A percentile compares a stretch with the other conserved stretches of the same genome.
Evolutionary conservation across 768 basidiomycete species (phyloP).

Genomic region (Hortiboletus flavorubellus): DNA sequence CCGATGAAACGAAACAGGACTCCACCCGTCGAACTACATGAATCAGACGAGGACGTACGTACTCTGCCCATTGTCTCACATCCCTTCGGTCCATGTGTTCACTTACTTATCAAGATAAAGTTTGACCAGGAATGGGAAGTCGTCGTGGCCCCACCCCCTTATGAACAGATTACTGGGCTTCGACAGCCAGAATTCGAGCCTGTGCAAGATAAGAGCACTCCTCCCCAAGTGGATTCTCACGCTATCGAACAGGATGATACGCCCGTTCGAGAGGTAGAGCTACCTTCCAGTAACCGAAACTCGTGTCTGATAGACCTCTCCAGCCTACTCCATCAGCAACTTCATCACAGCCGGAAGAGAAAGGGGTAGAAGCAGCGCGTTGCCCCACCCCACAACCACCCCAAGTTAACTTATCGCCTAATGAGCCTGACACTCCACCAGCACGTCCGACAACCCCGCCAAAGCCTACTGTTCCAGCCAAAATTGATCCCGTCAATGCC

Average conservation of each 20-base stretch:
- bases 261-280: slow-evolving; percentile 16
- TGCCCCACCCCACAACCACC: slow-evolving; percentile 11
- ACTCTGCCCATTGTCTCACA: background rate
- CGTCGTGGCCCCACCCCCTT: slow-evolving; percentile 30
- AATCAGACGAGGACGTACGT: slow-evolving; percentile 29
- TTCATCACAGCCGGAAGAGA: slow-evolving; percentile 5
- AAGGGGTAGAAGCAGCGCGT: slow-evolving; percentile 8
- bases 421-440: slow-evolving; percentile 11
- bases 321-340: slow-evolving; percentile 11
- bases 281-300: background rate
- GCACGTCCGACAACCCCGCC: slow-evolving; percentile 12
- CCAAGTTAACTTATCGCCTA: background rate
- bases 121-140: slow-evolving; percentile 32
- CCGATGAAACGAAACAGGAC: slow-evolving; percentile 40
- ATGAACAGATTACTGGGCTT: slow-evolving; percentile 16
- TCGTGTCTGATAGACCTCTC: slow-evolving; percentile 11
- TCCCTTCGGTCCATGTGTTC: background rate
- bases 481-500: slow-evolving; percentile 20
- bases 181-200: slow-evolving; percentile 7
- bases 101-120: slow-evolving; percentile 22
- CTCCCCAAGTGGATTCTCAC: slow-evolving; percentile 1
- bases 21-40: slow-evolving; percentile 34
- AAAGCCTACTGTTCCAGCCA: slow-evolving; percentile 7
- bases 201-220: slow-evolving; percentile 9
- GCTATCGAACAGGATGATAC: background rate